A percentile compares a stretch with the other conserved stretches of the same genome.
Conservation (phyloP, 1,284 basidiomycete species). For the Ustilago esculenta region DNA sequence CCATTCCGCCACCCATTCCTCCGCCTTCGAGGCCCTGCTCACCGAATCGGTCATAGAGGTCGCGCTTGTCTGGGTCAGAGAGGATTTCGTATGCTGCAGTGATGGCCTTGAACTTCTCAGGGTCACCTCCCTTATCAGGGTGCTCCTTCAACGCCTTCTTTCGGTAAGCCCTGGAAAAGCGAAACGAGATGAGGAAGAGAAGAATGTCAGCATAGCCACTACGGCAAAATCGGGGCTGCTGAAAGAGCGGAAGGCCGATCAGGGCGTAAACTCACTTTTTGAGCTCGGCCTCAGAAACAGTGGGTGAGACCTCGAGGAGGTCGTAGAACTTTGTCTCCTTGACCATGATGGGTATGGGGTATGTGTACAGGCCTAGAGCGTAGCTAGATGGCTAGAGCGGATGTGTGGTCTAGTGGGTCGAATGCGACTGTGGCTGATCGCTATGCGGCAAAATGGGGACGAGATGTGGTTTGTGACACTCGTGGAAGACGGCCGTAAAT, state of each 20-base stretch:
- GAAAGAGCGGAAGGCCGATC: neutral
- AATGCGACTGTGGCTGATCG: conserved; percentile 1
- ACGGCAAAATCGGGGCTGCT: neutral
- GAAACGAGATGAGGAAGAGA: neutral
- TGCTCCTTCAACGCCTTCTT: conserved; percentile 70
- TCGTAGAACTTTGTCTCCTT: conserved; percentile 65
- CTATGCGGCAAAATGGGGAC: neutral
- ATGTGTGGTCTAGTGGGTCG: neutral
- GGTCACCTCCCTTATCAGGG: conserved; percentile 97
- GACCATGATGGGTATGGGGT: conserved; percentile 30
- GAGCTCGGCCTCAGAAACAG: conserved; percentile 60
- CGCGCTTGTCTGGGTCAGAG: conserved; percentile 81
- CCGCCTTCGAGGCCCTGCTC: conserved; percentile 82
- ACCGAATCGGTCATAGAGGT: conserved; percentile 85
- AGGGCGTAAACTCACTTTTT: conserved; percentile 59
- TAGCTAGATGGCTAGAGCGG: neutral
- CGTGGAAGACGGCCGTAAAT: neutral
- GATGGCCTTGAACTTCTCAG: conserved; percentile 94
- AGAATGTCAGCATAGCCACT: conserved; percentile 5
- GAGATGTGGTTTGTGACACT: neutral
- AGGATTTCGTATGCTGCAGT: conserved; percentile 96
- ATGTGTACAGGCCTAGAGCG: neutral
- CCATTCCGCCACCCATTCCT: conserved; percentile 84
- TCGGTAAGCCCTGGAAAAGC: conserved; percentile 45
- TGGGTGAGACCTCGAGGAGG: conserved; percentile 60